Conservation (phyloP, 768 basidiomycete genomes). For the Boletus pseudopeckii region DNA sequence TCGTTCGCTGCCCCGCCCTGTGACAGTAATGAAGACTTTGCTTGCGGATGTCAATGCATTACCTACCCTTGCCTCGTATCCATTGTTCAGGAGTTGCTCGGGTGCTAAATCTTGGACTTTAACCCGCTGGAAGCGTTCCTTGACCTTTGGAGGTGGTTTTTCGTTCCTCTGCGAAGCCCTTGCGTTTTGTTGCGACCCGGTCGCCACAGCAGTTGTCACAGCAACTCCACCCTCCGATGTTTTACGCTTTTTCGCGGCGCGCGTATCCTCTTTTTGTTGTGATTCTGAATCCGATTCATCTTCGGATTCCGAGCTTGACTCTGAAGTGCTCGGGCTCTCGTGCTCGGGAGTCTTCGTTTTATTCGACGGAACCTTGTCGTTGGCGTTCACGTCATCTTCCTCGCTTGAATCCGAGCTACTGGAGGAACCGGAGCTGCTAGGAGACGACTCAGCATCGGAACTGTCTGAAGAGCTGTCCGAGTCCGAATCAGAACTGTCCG, state of each 20-base stretch:
- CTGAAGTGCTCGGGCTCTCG: conserved; percentile 5
- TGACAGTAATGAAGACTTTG: neutral
- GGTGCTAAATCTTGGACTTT: conserved; percentile 55
- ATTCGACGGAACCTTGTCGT: neutral
- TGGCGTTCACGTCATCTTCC: conserved; percentile 7
- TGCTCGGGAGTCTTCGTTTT: neutral
- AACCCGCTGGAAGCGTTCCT: conserved; percentile 78
- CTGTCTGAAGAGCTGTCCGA: conserved; percentile 17
- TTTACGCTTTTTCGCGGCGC: conserved; percentile 59
- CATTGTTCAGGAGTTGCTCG: conserved; percentile 55
- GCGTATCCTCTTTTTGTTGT: conserved; percentile 11
- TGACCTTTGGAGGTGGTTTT: conserved; percentile 36
- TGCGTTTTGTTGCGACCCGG: neutral
- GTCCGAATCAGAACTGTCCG: conserved; percentile 16
- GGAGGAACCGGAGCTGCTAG: conserved; percentile 10
- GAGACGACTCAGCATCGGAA: conserved; percentile 18
- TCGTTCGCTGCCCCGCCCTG: conserved; percentile 69
- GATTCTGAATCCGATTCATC: conserved; percentile 3
- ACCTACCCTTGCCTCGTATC: conserved; percentile 77
- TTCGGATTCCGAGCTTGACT: conserved; percentile 27
- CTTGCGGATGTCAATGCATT: neutral
- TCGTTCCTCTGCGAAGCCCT: conserved; percentile 5
- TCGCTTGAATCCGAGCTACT: conserved; percentile 14
- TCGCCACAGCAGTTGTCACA: conserved; percentile 42
- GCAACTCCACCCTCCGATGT: conserved; percentile 49